A percentile compares a stretch with the other conserved stretches of the same genome.
Evolutionary conservation across 2,329 filamentous ascomycete species (phyloP).

Genomic region (Penicillium occitanis): DNA sequence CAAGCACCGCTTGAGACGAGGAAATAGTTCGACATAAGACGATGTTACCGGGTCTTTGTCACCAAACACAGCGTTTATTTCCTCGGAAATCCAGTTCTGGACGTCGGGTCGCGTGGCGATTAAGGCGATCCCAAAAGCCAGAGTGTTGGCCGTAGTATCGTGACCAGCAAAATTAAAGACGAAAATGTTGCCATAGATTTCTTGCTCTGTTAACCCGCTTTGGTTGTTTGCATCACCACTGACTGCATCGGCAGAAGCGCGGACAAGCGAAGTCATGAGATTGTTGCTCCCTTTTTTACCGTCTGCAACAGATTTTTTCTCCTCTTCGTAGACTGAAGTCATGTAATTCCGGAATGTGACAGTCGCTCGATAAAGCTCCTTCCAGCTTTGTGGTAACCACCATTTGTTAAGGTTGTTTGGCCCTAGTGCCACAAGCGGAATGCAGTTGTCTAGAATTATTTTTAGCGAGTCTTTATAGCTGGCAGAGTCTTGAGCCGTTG

Average conservation of each 20-base stretch:
- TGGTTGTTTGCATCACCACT: neutral
- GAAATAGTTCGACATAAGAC: neutral
- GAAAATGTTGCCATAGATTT: constrained; percentile 4
- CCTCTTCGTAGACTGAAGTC: no score
- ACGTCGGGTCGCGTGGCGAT: neutral
- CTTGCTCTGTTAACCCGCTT: neutral
- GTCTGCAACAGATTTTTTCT: no score
- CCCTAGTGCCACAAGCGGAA: no score
- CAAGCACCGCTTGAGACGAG: neutral
- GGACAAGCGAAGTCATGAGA: no score
- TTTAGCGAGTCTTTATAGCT: no score
- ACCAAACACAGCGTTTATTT: neutral
- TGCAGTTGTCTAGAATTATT: no score
- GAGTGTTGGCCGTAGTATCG: neutral
- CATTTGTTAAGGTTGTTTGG: no score
- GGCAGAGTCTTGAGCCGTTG: neutral
- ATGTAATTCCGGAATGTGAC: no score
- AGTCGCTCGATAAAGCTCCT: no score
- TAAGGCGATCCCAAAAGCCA: neutral
- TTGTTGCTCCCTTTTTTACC: no score
- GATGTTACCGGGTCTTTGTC: neutral
- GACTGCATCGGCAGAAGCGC: no score
- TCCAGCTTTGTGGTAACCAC: no score
- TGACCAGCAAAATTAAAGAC: constrained; percentile 5
- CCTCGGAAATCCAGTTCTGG: neutral